phyloP scores from a whole-genome alignment of 2,329 filamentous ascomycete genomes.

The Colletotrichum aenigma region DNA sequence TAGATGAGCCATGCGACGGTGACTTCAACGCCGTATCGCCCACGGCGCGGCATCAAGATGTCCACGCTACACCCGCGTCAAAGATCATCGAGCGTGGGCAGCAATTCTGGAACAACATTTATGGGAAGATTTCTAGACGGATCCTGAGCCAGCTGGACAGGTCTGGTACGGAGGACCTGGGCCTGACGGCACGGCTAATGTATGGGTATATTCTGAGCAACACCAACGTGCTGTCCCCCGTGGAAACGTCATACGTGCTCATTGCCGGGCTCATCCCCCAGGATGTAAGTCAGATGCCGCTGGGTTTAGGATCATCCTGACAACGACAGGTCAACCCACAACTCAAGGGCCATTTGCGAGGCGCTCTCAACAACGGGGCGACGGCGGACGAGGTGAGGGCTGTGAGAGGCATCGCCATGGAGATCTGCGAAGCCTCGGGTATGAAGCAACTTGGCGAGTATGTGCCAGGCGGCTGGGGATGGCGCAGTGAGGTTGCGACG shows the following conservation, averaged over 20 bases:
- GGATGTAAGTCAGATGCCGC: conserved; percentile 41
- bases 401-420: conserved; percentile 48
- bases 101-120: conserved; percentile 51
- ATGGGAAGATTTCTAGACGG: conserved; percentile 52
- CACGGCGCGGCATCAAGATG: conserved; percentile 40
- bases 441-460: conserved; percentile 44
- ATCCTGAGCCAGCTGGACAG: conserved; percentile 53
- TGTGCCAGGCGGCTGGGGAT: conserved; percentile 46
- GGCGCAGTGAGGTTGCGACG: conserved; percentile 47
- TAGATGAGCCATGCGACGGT: conserved; percentile 31
- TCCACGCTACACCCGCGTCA: conserved; percentile 37
- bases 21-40: conserved; percentile 38
- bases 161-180: conserved; percentile 55
- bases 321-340: conserved; percentile 51
- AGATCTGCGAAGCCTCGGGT: conserved; percentile 50
- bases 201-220: conserved; percentile 57
- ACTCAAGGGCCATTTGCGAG: conserved; percentile 56
- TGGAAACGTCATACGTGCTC: conserved; percentile 56
- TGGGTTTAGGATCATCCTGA: neutral
- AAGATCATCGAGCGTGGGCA: conserved; percentile 47
- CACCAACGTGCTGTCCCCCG: conserved; percentile 44
- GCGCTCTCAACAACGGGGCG: conserved; percentile 54
- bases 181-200: conserved; percentile 48
- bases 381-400: conserved; percentile 52
- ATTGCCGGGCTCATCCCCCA: conserved; percentile 56